phyloP scores from a whole-genome alignment of 345 rosid genomes.

The Eucalyptus rudis region DNA sequence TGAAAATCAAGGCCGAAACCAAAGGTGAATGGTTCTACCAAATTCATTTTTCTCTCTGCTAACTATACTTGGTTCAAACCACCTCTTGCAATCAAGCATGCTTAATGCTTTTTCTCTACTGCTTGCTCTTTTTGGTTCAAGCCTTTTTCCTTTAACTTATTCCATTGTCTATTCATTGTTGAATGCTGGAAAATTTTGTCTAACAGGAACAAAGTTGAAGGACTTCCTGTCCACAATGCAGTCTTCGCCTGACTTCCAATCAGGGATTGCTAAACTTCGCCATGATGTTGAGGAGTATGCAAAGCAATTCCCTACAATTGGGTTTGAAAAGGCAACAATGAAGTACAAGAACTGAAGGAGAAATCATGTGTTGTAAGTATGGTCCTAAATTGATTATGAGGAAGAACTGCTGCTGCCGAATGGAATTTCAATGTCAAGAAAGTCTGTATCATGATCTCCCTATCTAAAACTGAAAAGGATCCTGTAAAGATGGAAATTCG shows the following conservation, averaged over 20 bases:
- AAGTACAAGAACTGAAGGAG: slow-evolving; percentile 75
- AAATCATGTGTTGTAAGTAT: neutral
- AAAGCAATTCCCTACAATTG: slow-evolving; percentile 93
- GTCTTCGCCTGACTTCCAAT: slow-evolving; percentile 32
- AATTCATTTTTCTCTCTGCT: neutral
- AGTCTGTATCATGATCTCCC: neutral
- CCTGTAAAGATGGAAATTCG: neutral
- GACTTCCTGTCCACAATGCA: slow-evolving; percentile 63
- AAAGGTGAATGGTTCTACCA: slow-evolving; percentile 32
- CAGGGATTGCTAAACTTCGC: slow-evolving; percentile 64
- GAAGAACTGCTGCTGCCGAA: neutral
- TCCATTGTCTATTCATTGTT: neutral
- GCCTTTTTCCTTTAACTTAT: slow-evolving; percentile 3
- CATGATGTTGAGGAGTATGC: slow-evolving; percentile 74
- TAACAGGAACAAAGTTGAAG: slow-evolving; percentile 76
- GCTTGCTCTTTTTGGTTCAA: neutral
- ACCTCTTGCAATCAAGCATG: neutral
- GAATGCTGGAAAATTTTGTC: neutral
- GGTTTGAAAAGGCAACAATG: slow-evolving; percentile 93
- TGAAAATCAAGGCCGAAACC: slow-evolving; percentile 73
- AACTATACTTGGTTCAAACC: neutral
- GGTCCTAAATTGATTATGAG: neutral
- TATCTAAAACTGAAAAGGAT: neutral
- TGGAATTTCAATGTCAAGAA: neutral
- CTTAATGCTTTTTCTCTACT: neutral